phyloP scores from a whole-genome alignment of 2,329 filamentous ascomycete species.

The Alternaria novae-zelandiae region DNA sequence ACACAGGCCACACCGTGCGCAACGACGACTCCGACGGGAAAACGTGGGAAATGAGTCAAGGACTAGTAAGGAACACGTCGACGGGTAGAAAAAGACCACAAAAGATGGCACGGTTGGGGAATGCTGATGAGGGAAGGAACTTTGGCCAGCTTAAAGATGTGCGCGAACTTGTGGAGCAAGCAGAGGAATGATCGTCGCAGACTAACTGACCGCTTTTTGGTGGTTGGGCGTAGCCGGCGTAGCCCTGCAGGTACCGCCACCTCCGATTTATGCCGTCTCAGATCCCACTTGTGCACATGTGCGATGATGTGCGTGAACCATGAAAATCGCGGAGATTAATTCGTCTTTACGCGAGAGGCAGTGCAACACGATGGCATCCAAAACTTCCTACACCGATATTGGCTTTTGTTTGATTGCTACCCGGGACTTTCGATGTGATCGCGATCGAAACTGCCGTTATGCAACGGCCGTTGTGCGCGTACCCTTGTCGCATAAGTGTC shows the following conservation, averaged over 20 bases:
- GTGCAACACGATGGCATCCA: not conserved
- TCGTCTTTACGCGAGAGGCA: not conserved
- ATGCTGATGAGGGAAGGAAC: conserved; percentile 3
- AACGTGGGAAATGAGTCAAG: not conserved
- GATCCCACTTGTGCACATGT: conserved; percentile 15
- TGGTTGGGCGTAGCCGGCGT: conserved; percentile 17
- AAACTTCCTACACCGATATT: not conserved
- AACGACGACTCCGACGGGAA: not conserved
- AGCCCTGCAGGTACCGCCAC: conserved; percentile 26
- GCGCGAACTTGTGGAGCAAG: conserved; percentile 38
- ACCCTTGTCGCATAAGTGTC: conserved; percentile 7
- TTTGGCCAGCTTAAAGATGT: conserved; percentile 14
- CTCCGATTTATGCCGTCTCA: conserved; percentile 9
- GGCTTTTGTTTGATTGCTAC: not conserved
- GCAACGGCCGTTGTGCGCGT: conserved; percentile 3
- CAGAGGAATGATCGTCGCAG: conserved; percentile 17
- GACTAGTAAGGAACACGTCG: conserved; percentile 3
- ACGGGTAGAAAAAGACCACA: not conserved
- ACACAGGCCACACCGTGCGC: conserved; percentile 1
- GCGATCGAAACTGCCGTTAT: not conserved
- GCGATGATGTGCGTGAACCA: conserved; percentile 32
- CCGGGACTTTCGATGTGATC: not conserved
- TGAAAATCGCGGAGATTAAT: conserved; percentile 1
- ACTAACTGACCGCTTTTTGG: conserved; percentile 31
- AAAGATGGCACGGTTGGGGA: conserved; percentile 26